Percentiles rank a stretch among this genome's conserved stretches.
Conservation (phyloP, 345 rosid genomes). For the Gynandropsis gynandra region DNA sequence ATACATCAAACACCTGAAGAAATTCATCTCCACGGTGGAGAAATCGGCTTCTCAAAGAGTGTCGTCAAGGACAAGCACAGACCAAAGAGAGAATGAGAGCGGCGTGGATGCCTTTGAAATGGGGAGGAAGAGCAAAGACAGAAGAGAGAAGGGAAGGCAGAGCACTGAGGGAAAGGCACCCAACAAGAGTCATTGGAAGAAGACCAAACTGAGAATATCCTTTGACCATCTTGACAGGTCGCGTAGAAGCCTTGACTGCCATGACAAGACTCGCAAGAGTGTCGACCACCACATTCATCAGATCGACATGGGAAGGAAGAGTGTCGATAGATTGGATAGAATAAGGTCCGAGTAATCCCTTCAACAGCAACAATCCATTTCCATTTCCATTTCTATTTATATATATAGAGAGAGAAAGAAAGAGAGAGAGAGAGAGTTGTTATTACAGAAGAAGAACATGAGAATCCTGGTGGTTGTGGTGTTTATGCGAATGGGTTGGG, state of each 20-base stretch:
- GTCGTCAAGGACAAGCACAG: slow-evolving; percentile 29
- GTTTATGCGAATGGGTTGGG: slow-evolving; percentile 6
- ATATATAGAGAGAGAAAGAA: slow-evolving; percentile 9
- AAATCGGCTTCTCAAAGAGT: slow-evolving; percentile 64
- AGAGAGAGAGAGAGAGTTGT: slow-evolving; percentile 12
- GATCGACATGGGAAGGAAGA: slow-evolving; percentile 71
- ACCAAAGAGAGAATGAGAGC: slow-evolving; percentile 46
- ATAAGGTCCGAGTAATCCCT: slow-evolving; percentile 42
- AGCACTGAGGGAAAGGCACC: slow-evolving; percentile 67
- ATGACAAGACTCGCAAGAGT: slow-evolving; percentile 72
- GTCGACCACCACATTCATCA: slow-evolving; percentile 40
- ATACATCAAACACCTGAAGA: slow-evolving; percentile 85
- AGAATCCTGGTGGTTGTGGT: neutral
- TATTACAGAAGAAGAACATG: slow-evolving; percentile 6
- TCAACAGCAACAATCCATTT: too few species aligned
- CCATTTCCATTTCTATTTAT: slow-evolving; percentile 3
- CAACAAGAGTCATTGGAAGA: slow-evolving; percentile 37
- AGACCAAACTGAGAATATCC: slow-evolving; percentile 48
- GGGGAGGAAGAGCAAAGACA: slow-evolving; percentile 71
- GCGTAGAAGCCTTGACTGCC: slow-evolving; percentile 84
- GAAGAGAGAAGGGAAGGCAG: slow-evolving; percentile 81
- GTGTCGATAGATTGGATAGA: slow-evolving; percentile 78
- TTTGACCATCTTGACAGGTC: slow-evolving; percentile 73
- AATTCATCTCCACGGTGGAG: slow-evolving; percentile 75
- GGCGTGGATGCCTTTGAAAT: slow-evolving; percentile 48